Percentiles rank a stretch among this genome's conserved stretches.
phyloP scores from a whole-genome alignment of 2,329 filamentous ascomycete genomes.

The Trichoderma gracile region DNA sequence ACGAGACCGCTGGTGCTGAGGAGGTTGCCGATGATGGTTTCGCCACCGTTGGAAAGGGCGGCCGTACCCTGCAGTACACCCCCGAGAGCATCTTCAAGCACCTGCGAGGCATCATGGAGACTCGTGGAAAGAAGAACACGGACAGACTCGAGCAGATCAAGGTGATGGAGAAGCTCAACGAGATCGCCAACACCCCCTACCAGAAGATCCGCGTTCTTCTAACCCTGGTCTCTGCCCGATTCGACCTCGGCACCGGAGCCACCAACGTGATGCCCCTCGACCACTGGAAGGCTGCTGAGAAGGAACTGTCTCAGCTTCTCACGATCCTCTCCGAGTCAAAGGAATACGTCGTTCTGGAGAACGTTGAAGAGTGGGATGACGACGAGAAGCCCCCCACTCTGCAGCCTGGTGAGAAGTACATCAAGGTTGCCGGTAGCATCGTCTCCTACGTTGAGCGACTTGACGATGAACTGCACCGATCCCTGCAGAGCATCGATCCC shows the following conservation, averaged over 20 bases:
- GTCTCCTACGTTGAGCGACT: slow-evolving; percentile 93
- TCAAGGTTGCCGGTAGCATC: slow-evolving; percentile 90
- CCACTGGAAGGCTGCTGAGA: slow-evolving; percentile 93
- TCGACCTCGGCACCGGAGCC: slow-evolving; percentile 82
- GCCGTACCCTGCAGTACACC: slow-evolving; percentile 87
- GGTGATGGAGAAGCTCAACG: slow-evolving; percentile 93
- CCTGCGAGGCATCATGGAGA: slow-evolving; percentile 87
- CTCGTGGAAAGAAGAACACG: slow-evolving; percentile 98
- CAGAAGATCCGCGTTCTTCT: slow-evolving; percentile 91
- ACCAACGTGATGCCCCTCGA: slow-evolving; percentile 85
- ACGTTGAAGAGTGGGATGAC: slow-evolving; percentile 97
- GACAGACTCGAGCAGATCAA: slow-evolving; percentile 93
- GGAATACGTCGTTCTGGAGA: slow-evolving; percentile 84
- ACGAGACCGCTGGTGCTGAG: slow-evolving; percentile 48
- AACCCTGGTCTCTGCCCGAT: slow-evolving; percentile 88
- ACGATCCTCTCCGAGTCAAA: slow-evolving; percentile 75
- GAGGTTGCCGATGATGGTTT: slow-evolving; percentile 75
- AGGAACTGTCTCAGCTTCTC: slow-evolving; percentile 78
- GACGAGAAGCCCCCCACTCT: slow-evolving; percentile 88
- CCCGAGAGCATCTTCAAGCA: slow-evolving; percentile 98
- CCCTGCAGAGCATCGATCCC: slow-evolving; percentile 95
- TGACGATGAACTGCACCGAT: slow-evolving; percentile 94
- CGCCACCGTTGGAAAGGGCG: slow-evolving; percentile 82
- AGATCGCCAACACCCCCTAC: slow-evolving; percentile 88
- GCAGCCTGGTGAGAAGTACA: slow-evolving; percentile 71